phyloP scores from a whole-genome alignment of 129 eudicot species.

The Apium graveolens region DNA sequence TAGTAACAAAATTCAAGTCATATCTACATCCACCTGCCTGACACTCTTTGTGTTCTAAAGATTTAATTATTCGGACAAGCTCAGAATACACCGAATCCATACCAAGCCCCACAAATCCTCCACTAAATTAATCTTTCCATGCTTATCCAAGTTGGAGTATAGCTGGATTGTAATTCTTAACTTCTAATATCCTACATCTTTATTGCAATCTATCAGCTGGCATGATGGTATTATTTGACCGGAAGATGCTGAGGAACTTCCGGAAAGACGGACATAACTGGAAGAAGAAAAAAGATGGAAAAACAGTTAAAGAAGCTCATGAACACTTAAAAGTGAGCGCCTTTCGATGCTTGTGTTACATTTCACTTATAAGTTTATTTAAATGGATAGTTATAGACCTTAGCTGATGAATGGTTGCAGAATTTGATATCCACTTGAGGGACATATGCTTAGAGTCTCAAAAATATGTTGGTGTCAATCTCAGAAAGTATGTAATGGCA shows the following conservation, averaged over 20 bases:
- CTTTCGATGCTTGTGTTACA: background rate
- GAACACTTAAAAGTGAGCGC: slow-evolving; percentile 77
- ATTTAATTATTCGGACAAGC: no score
- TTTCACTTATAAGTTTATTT: background rate
- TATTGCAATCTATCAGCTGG: slow-evolving; percentile 56
- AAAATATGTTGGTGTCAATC: background rate
- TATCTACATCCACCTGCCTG: background rate
- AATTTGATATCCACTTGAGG: background rate
- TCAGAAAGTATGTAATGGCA: background rate
- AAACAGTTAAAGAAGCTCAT: slow-evolving; percentile 98
- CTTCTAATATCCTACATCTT: slow-evolving; percentile 6
- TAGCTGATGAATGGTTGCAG: background rate
- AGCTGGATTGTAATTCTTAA: background rate
- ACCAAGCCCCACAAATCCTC: background rate
- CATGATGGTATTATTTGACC: slow-evolving; percentile 73
- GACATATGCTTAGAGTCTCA: background rate
- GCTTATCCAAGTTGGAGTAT: background rate
- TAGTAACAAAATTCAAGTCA: background rate
- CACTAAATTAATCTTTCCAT: background rate
- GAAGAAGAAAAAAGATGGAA: slow-evolving; percentile 97
- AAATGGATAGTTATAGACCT: background rate
- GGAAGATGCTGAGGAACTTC: slow-evolving; percentile 91
- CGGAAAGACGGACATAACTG: slow-evolving; percentile 91
- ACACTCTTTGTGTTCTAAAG: background rate
- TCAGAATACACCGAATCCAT: background rate